Evolutionary conservation across 257 asterid species (phyloP).

Genomic region (Nicotiana sylvestris): DNA sequence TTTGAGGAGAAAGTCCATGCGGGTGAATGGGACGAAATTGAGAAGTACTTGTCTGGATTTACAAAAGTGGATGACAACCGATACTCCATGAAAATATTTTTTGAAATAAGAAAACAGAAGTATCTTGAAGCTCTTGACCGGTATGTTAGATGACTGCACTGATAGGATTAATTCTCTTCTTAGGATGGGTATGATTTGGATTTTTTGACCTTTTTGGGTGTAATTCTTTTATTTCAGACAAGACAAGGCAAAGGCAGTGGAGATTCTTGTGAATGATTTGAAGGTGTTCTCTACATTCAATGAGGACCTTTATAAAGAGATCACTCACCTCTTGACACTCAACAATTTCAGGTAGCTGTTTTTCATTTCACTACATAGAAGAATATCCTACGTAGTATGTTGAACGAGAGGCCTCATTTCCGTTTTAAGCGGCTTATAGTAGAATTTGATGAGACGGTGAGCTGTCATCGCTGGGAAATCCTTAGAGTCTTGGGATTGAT

Average conservation of each 20-base stretch:
- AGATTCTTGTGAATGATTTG: conserved; percentile 75
- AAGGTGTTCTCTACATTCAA: conserved; percentile 86
- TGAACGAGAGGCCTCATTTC: neutral
- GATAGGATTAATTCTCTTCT: neutral
- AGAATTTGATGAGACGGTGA: too few relatives aligned
- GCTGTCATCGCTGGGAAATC: too few relatives aligned
- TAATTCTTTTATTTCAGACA: conserved; percentile 43
- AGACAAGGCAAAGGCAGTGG: conserved; percentile 91
- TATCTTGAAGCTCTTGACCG: conserved; percentile 96
- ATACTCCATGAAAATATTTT: conserved; percentile 96
- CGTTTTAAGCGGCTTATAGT: too few relatives aligned
- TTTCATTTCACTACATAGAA: neutral
- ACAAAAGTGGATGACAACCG: conserved; percentile 93
- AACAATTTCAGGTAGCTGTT: conserved; percentile 69
- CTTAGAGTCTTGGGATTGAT: too few relatives aligned
- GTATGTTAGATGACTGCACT: conserved; percentile 26
- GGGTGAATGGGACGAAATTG: conserved; percentile 98
- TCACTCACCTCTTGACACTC: conserved; percentile 86
- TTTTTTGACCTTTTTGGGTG: neutral
- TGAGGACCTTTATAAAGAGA: conserved; percentile 86
- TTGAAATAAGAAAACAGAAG: conserved; percentile 93
- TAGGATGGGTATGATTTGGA: neutral
- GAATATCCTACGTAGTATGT: neutral
- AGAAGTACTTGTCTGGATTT: conserved; percentile 92
- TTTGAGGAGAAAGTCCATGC: conserved; percentile 96